These are phyloP conservation scores for Hanseniaspora meyeri DNA, from an alignment of 805 yeast species.

Conservation along the genomic window DNA sequence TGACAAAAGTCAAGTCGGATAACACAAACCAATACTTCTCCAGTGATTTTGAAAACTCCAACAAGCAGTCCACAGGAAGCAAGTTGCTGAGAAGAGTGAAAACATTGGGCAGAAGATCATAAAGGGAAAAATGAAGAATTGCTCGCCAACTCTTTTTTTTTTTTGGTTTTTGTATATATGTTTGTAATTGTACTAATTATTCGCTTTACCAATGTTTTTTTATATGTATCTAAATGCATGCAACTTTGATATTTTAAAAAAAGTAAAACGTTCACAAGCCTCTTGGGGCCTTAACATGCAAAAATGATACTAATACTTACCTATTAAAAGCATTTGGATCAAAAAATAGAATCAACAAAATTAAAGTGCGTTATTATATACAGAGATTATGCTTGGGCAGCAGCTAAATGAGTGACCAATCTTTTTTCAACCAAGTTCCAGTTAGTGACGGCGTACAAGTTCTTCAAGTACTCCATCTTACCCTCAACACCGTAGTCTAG, in stretches of 20 bases:
- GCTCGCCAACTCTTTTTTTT: not conserved
- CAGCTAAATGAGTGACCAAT: conserved; percentile 20
- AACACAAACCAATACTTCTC: conserved; percentile 4
- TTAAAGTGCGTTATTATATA: not conserved
- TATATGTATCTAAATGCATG: too few species aligned
- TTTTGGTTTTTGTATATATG: too few species aligned
- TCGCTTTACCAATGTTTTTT: too few species aligned
- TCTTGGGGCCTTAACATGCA: too few species aligned
- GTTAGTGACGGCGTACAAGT: conserved; percentile 56
- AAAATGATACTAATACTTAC: too few species aligned
- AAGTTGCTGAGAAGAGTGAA: conserved; percentile 74
- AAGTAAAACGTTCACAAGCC: too few species aligned
- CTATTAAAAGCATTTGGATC: too few species aligned
- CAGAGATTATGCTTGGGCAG: not conserved
- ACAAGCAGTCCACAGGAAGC: conserved; percentile 30
- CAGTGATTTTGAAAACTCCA: conserved; percentile 14
- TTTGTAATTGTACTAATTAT: conserved; percentile 9
- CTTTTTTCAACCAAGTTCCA: conserved; percentile 55
- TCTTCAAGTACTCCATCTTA: conserved; percentile 48
- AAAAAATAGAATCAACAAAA: too few species aligned
- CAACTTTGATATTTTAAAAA: too few species aligned
- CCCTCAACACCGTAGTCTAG: conserved; percentile 72
- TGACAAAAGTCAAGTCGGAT: conserved; percentile 5
- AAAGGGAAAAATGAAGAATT: not conserved
- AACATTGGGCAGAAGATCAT: conserved; percentile 47